phyloP scores from a whole-genome alignment of 768 basidiomycete genomes.

The Termitomyces sp. region DNA sequence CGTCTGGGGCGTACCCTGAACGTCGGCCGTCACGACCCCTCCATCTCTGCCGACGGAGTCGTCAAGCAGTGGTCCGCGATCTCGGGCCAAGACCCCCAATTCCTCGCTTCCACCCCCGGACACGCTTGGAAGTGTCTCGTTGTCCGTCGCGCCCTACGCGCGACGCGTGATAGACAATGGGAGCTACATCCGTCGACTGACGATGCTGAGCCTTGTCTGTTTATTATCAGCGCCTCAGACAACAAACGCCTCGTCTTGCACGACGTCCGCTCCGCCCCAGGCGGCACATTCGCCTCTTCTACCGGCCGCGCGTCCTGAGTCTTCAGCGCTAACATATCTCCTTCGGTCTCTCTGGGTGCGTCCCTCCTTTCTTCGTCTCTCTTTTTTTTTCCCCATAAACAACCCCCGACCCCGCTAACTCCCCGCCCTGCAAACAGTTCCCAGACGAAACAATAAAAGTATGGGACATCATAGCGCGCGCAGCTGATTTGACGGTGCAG shows the following conservation, averaged over 20 bases:
- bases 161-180: constrained; percentile 72
- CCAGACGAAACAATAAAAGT: constrained; percentile 81
- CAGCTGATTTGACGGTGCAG: constrained; percentile 73
- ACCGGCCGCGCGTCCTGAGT: constrained; percentile 92
- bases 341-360: constrained; percentile 80
- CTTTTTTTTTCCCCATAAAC: too few species aligned
- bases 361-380: too few species aligned
- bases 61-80: constrained; percentile 71
- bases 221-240: constrained; percentile 76
- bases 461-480: constrained; percentile 76
- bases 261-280: constrained; percentile 75
- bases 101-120: constrained; percentile 58
- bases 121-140: constrained; percentile 78
- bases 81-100: constrained; percentile 60
- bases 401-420: too few species aligned
- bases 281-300: constrained; percentile 81
- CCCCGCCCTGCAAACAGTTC: too few species aligned
- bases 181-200: constrained; percentile 61
- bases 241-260: constrained; percentile 89
- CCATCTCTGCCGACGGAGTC: constrained; percentile 73
- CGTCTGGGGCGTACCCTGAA: constrained; percentile 77
- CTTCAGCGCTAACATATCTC: constrained; percentile 74
- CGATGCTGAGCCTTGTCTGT: constrained; percentile 68
- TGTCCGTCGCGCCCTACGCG: constrained; percentile 71
- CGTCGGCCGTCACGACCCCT: constrained; percentile 58